Evolutionary conservation across 2,329 filamentous ascomycete genomes (phyloP), one percentile per base, ranked within the genome.

Genomic region (Knufia fluminis): DNA sequence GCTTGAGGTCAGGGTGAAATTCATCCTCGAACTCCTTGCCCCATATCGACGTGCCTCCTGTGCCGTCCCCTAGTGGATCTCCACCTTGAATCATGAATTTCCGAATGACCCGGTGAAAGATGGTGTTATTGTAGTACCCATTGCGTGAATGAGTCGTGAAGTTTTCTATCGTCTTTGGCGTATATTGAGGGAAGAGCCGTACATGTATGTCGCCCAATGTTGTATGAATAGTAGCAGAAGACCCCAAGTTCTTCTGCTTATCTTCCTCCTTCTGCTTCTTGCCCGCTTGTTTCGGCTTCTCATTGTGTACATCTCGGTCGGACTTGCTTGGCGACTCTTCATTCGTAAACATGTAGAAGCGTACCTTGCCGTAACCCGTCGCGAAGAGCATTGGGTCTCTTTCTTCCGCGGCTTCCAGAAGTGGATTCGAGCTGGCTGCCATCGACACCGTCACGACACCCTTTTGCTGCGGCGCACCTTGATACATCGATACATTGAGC

Each of bases 271-370:
- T 61, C 43, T 63, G 67, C 56, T 71, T 72, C 3, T 69, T 64
- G 39, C 77, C 77, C 16, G 83, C 64, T 46, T 81, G 75, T 1
- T 80, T 83, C 0, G 91, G 92, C 59, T 89, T 90, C 94, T 98
- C 92, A 65, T 98, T 98, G 59, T 95, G 89, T 9, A 98, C 77
- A 64, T 98, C 92, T 57, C 92, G 82, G 31, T 83, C 83, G 6
- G 85, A 84, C 66, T 91, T 94, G 57, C 82, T 84, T 46, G 92
- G 77, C 20, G 88, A 85, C 32, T 83, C 79, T 33, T 95, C 86
- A 65, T 96, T 94, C 31, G 87, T 95, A 68, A 96, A 98, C 81
- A 97, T 89, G 75, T 96, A 98, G 70, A 98, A 98, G 35, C 94
- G 85, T 23, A 85, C 79, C 68, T 95, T 97, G 54, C 83, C 85